A percentile compares a stretch with the other conserved stretches of the same genome.
These are phyloP conservation scores for Nemania abortiva DNA, from an alignment of 2,329 filamentous ascomycete species.

Conservation along the genomic window DNA sequence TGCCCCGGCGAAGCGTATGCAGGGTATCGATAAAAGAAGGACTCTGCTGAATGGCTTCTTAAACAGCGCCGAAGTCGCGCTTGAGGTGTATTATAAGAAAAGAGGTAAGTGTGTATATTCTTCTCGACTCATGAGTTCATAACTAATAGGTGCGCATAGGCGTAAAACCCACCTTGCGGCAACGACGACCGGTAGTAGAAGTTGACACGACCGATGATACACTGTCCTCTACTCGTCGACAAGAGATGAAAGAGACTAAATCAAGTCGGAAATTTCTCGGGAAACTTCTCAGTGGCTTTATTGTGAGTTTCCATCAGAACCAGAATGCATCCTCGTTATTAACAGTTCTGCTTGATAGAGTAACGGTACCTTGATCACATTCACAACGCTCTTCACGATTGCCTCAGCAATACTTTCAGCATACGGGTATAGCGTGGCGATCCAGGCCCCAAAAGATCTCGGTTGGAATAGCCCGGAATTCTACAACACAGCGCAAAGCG, in stretches of 20 bases:
- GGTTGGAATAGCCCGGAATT: slow-evolving; percentile 14
- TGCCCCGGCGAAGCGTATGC: slow-evolving; percentile 1
- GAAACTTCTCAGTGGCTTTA: not conserved
- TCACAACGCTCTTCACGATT: slow-evolving; percentile 2
- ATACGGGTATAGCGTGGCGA: slow-evolving; percentile 7
- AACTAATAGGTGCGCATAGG: not conserved
- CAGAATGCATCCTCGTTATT: not conserved
- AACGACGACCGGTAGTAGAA: not conserved
- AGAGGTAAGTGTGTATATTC: not conserved
- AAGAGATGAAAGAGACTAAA: not conserved
- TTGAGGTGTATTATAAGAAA: slow-evolving; percentile 16
- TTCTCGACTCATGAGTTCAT: no score
- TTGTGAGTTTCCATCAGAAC: slow-evolving; percentile 10
- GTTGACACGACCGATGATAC: not conserved
- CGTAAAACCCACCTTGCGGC: not conserved
- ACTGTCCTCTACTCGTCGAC: not conserved
- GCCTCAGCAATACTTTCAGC: slow-evolving; percentile 13
- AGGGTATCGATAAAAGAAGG: slow-evolving; percentile 2
- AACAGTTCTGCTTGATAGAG: not conserved
- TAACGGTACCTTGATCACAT: slow-evolving; percentile 19
- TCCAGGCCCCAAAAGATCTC: not conserved
- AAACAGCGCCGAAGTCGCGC: slow-evolving; percentile 22
- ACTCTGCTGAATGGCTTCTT: slow-evolving; percentile 18
- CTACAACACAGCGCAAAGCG: slow-evolving; percentile 7
- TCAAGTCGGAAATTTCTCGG: not conserved